Percentiles rank a stretch among this genome's conserved stretches.
phyloP scores from a whole-genome alignment of 2,329 filamentous ascomycete species.

The Amylocarpus encephaloides region DNA sequence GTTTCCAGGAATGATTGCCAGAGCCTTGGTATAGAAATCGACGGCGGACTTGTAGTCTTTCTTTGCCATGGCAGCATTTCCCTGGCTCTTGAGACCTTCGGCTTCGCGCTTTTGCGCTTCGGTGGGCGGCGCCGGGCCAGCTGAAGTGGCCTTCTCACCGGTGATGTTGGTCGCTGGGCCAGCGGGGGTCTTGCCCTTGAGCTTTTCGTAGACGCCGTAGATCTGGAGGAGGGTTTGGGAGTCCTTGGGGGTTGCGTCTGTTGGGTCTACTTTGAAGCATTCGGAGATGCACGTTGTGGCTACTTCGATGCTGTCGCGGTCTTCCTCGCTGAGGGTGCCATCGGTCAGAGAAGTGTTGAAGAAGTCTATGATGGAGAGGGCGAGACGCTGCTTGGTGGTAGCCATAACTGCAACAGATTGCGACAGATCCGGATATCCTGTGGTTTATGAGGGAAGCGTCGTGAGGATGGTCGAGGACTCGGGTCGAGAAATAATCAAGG shows the following conservation, averaged over 20 bases:
- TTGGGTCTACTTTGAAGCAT: conserved; percentile 89
- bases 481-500: neutral
- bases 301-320: conserved; percentile 89
- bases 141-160: conserved; percentile 36
- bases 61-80: conserved; percentile 90
- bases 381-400: conserved; percentile 65
- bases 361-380: conserved; percentile 96
- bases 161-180: conserved; percentile 39
- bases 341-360: conserved; percentile 77
- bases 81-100: conserved; percentile 80
- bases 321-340: conserved; percentile 80
- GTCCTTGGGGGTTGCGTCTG: conserved; percentile 71
- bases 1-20: conserved; percentile 75
- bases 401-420: conserved; percentile 18
- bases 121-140: conserved; percentile 33
- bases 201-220: conserved; percentile 93
- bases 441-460: neutral
- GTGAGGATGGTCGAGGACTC: neutral
- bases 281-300: conserved; percentile 92
- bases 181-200: conserved; percentile 50
- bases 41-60: conserved; percentile 85
- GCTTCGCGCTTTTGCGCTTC: conserved; percentile 67
- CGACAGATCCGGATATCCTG: neutral
- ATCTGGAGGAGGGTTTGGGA: conserved; percentile 84
- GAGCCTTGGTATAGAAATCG: conserved; percentile 79